These are phyloP conservation scores for Fusarium sp. DNA, from an alignment of 2,329 filamentous ascomycete species.

Conservation along the genomic window DNA sequence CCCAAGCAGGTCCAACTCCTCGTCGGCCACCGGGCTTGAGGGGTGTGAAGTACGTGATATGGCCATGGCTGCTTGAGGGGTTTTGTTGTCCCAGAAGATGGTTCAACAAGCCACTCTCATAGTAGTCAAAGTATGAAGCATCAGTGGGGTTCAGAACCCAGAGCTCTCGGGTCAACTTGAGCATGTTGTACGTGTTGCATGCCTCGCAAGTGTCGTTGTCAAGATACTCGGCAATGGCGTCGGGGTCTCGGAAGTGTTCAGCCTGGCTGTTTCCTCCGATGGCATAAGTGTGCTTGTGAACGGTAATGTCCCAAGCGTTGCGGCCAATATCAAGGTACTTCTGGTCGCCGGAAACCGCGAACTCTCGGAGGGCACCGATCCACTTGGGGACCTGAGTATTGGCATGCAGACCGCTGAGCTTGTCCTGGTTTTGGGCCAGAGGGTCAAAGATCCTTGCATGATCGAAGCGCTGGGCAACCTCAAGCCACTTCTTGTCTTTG, in stretches of 20 bases:
- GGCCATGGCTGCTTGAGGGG: slow-evolving; percentile 61
- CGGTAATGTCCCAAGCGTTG: slow-evolving; percentile 66
- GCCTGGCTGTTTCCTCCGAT: slow-evolving; percentile 69
- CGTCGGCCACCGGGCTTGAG: slow-evolving; percentile 63
- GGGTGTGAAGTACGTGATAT: slow-evolving; percentile 68
- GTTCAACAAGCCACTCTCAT: slow-evolving; percentile 66
- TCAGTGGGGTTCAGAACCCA: slow-evolving; percentile 61
- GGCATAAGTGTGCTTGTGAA: slow-evolving; percentile 65
- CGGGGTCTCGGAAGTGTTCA: slow-evolving; percentile 65
- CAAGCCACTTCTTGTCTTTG: slow-evolving; percentile 62
- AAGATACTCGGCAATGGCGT: slow-evolving; percentile 63
- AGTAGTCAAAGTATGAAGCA: slow-evolving; percentile 66
- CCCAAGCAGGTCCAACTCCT: slow-evolving; percentile 68
- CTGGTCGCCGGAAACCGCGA: slow-evolving; percentile 62
- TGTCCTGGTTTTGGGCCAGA: slow-evolving; percentile 61
- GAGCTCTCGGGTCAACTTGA: slow-evolving; percentile 68
- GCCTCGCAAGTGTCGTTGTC: slow-evolving; percentile 64
- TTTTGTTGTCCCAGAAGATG: slow-evolving; percentile 67
- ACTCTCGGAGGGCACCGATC: slow-evolving; percentile 66
- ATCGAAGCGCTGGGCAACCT: slow-evolving; percentile 65
- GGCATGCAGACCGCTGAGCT: slow-evolving; percentile 64
- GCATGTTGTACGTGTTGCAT: slow-evolving; percentile 72
- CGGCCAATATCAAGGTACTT: slow-evolving; percentile 64
- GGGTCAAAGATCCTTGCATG: slow-evolving; percentile 64
- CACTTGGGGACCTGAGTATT: slow-evolving; percentile 70